A percentile compares a stretch with the other conserved stretches of the same genome.
Evolutionary conservation across 2,329 filamentous ascomycete species (phyloP).

Genomic region (Colletotrichum coccodes): DNA sequence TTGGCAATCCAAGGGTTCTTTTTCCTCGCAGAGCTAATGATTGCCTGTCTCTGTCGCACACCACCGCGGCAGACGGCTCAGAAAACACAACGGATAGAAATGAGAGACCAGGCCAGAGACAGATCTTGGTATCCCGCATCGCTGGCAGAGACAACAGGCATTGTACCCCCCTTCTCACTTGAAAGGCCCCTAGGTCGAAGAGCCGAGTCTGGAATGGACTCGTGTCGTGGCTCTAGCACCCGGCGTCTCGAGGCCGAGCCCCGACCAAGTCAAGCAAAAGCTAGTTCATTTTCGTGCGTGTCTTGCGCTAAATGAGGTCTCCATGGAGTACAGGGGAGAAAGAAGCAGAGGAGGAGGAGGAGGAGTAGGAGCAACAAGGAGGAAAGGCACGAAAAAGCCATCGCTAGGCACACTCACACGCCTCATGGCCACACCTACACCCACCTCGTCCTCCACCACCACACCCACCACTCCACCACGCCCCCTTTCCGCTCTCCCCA

Average conservation of each 20-base stretch:
- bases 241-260: slow-evolving; percentile 2
- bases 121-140: slow-evolving; percentile 25
- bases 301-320: slow-evolving; percentile 25
- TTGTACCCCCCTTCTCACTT: neutral
- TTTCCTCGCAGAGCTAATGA: neutral
- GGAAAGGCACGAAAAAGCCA: slow-evolving; percentile 9
- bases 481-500: slow-evolving; percentile 4
- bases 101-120: slow-evolving; percentile 21
- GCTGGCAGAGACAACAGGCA: slow-evolving; percentile 20
- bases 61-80: slow-evolving; percentile 21
- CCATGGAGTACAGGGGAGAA: slow-evolving; percentile 2
- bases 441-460: neutral
- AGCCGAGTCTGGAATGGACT: slow-evolving; percentile 21
- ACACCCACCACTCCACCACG: neutral
- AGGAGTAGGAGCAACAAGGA: slow-evolving; percentile 14
- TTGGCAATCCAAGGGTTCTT: neutral
- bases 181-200: neutral
- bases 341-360: neutral
- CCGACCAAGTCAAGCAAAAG: neutral
- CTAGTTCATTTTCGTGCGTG: slow-evolving; percentile 23
- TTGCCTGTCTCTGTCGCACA: slow-evolving; percentile 22
- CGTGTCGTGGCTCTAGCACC: slow-evolving; percentile 29
- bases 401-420: slow-evolving; percentile 3
- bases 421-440: neutral
- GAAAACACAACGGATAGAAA: slow-evolving; percentile 23